A percentile compares a stretch with the other conserved stretches of the same genome.
Conservation (phyloP, 768 basidiomycete genomes). For the Naganishia antarctica region DNA sequence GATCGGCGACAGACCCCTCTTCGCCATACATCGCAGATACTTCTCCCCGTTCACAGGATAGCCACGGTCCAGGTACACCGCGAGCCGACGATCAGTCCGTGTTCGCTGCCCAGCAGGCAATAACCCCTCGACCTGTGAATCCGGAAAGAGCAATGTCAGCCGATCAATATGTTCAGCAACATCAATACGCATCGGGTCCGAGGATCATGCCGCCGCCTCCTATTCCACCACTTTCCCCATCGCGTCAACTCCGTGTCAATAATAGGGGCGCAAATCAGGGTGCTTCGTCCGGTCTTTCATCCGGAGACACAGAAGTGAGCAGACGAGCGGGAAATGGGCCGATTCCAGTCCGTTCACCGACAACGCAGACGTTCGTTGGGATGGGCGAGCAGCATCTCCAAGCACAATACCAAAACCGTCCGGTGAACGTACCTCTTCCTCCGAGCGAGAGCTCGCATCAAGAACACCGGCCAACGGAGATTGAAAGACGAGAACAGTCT, state of each 20-base stretch:
- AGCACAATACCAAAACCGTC: background rate
- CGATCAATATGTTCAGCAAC: conserved; percentile 1
- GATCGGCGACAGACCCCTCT: conserved; percentile 10
- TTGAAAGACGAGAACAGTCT: conserved; percentile 5
- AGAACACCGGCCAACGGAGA: background rate
- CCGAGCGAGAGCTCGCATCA: conserved; percentile 14
- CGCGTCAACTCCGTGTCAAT: conserved; percentile 1
- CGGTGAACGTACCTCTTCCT: background rate
- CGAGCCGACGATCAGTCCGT: background rate
- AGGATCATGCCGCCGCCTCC: conserved; percentile 10
- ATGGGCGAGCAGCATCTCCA: conserved; percentile 2
- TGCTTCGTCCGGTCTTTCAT: background rate
- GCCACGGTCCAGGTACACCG: conserved; percentile 3
- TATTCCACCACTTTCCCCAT: conserved; percentile 18
- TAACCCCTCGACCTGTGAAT: background rate
- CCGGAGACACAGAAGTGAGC: background rate
- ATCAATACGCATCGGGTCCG: background rate
- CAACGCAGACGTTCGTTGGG: background rate
- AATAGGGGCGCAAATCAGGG: background rate
- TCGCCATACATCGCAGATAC: background rate
- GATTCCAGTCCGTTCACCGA: background rate
- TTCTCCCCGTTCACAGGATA: background rate
- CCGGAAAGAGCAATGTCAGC: background rate
- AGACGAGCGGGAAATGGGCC: background rate
- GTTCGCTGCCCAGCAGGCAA: conserved; percentile 6